Evolutionary conservation across 140 eudicot genomes (phyloP), one percentile per base, ranked within the genome.

Genomic region (Anethum foeniculum): DNA sequence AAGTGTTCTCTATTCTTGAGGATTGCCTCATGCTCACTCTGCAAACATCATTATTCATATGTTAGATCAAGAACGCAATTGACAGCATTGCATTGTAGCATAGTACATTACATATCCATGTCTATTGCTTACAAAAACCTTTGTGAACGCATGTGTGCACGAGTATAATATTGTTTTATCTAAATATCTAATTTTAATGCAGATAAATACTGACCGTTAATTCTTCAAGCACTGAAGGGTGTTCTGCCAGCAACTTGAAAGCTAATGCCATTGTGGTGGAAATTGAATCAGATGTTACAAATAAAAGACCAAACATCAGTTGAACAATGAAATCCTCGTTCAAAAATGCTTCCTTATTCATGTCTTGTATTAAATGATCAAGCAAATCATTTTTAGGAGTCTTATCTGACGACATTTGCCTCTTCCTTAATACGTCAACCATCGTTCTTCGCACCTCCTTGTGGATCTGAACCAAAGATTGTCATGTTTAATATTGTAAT

Each of bases 11-110:
- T 87, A 14, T 77, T 82, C 32, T 85, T 77, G 16, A 91, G 65
- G 58, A 91, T 87, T 5, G 39, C 79, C 56, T 88, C 92, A 51
- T 90, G 92, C 86, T 90, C 96, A 48, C 82, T 88, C 96, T 90
- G 78, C 25, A 51, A 48, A 21, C 23, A 62, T 32, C 23, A 38
- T 7, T 19, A 71, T 10, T 21, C 25, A 21, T 6, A 15, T 0
- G 23, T 71, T 14, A 9, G 1, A 64, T n/a, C 16, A 64, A 62
- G 36, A 62, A 25, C 71, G n/a, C 15, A 13, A 4, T 51, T 1
- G 6, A 6, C 11, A 21, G 10, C 25, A 15, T 34, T 34, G 10
- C 25, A 15, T 34, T 34, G 62, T 19, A 54, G 62, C 62, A 19
- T 54, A 54, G 62, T 54, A 19, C n/a, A n/a, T n/a, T n/a, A n/a